These are phyloP conservation scores for Botrytis porri DNA, from an alignment of 2,329 filamentous ascomycete species.

Conservation along the genomic window DNA sequence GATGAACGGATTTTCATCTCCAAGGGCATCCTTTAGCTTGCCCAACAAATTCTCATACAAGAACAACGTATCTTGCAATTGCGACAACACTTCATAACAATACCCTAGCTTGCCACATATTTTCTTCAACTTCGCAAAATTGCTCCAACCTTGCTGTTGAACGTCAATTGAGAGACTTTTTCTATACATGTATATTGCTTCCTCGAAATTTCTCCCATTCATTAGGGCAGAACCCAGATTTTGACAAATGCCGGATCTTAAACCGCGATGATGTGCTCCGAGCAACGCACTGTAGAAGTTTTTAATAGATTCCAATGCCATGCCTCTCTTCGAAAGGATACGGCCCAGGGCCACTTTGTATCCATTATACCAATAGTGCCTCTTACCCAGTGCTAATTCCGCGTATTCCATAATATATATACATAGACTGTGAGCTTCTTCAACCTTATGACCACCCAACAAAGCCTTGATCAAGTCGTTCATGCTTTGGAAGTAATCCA, in stretches of 20 bases:
- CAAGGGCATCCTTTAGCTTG: not conserved
- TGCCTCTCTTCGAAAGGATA: not conserved
- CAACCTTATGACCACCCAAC: rapidly evolving
- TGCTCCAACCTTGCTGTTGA: rapidly evolving
- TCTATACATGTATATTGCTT: not conserved
- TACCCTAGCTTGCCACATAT: rapidly evolving
- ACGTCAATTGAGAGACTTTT: rapidly evolving
- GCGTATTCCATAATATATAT: too few relatives aligned
- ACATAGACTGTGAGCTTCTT: not conserved
- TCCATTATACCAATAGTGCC: rapidly evolving
- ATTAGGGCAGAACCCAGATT: rapidly evolving
- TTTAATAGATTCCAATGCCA: not conserved
- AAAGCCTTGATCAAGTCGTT: rapidly evolving
- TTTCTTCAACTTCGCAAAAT: rapidly evolving
- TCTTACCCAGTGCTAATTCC: not conserved
- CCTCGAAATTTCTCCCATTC: not conserved
- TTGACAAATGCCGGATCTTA: rapidly evolving
- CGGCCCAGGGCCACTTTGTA: rapidly evolving
- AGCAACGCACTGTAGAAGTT: too few relatives aligned
- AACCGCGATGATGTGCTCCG: rapidly evolving
- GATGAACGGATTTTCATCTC: too few relatives aligned
- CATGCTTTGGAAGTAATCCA: not conserved
- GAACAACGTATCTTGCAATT: not conserved
- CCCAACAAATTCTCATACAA: not conserved
- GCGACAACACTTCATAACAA: not conserved